These are phyloP conservation scores for Colletotrichum sp. DNA, from an alignment of 2,329 filamentous ascomycete genomes.

Conservation along the genomic window DNA sequence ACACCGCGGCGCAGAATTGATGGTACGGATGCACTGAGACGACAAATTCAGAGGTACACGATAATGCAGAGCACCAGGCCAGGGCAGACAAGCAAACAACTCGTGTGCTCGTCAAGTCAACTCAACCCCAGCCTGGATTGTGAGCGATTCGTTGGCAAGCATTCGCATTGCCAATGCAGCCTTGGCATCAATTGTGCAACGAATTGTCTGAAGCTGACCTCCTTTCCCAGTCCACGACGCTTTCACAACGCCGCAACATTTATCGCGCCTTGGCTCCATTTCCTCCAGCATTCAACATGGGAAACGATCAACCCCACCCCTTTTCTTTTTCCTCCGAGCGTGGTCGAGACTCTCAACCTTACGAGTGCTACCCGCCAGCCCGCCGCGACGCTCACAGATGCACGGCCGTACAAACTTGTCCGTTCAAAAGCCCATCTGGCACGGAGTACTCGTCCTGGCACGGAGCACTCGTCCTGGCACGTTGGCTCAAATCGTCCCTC, in stretches of 20 bases:
- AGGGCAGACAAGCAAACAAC: background rate
- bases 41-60: background rate
- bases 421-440: background rate
- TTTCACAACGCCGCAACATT: background rate
- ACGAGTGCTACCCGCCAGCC: background rate
- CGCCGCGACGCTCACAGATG: background rate
- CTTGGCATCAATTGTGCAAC: slow-evolving; percentile 3
- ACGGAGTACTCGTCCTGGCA: background rate
- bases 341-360: background rate
- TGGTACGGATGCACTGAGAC: background rate
- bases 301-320: background rate
- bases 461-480: background rate
- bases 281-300: background rate
- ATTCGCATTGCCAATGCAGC: background rate
- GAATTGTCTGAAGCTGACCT: background rate
- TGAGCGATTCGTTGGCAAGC: background rate
- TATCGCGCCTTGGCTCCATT: background rate
- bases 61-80: background rate
- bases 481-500: background rate
- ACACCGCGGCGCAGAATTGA: background rate
- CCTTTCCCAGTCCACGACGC: background rate
- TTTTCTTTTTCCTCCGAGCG: background rate
- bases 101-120: background rate
- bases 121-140: background rate
- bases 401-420: background rate